Evolutionary conservation across 164 flowering plant genomes (phyloP).

Genomic region (Cinnamomum micranthum): DNA sequence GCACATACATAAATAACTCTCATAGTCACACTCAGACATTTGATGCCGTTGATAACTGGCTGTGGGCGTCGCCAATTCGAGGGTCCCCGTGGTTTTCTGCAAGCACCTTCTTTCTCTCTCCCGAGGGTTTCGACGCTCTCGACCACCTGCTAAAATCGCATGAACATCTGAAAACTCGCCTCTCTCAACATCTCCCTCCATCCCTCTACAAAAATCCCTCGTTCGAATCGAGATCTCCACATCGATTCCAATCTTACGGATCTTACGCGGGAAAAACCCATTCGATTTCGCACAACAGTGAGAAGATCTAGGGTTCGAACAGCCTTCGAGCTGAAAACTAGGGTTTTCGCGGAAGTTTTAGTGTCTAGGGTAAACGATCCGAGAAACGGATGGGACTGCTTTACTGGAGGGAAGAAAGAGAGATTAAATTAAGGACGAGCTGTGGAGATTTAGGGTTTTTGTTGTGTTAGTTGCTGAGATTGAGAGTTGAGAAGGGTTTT

Average conservation of each 20-base stretch:
- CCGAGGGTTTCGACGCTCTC: conserved; percentile 7
- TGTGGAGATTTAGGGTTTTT: conserved; percentile 4
- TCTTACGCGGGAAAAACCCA: conserved; percentile 3
- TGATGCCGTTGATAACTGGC: no score
- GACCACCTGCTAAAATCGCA: background rate
- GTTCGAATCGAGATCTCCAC: background rate
- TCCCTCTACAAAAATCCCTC: background rate
- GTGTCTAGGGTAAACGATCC: background rate
- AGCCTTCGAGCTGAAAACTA: background rate
- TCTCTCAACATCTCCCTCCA: background rate
- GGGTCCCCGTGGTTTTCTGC: background rate
- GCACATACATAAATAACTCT: no score
- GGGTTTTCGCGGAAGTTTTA: background rate
- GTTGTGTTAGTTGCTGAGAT: background rate
- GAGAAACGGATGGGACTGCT: conserved; percentile 1
- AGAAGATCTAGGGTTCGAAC: conserved; percentile 18
- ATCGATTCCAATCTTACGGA: conserved; percentile 3
- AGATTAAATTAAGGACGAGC: background rate
- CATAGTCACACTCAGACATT: no score
- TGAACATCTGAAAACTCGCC: background rate
- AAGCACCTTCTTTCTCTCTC: background rate
- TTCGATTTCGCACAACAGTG: background rate
- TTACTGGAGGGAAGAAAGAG: conserved; percentile 3
- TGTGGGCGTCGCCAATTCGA: no score
- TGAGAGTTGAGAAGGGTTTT: background rate